Base-by-base conservation (phyloP, 2,329 filamentous ascomycete species). In the Sphaerostilbella broomeana region DNA sequence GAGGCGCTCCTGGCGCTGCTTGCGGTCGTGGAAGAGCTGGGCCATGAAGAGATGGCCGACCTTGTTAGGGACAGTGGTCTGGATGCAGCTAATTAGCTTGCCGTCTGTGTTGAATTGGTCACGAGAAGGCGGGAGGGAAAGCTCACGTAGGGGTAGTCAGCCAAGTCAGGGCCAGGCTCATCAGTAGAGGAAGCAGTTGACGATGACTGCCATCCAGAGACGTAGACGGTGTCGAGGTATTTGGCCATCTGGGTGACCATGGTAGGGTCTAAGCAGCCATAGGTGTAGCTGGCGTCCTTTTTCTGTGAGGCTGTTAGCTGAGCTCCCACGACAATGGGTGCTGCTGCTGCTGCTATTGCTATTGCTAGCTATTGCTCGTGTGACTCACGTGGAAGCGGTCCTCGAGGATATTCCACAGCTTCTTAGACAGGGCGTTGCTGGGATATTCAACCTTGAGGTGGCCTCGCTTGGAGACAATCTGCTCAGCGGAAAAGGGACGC, bases 201-300 rank as follows among this genome's bases (percentile, higher is more conserved):
- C 2, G 90, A 97, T 49, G 86, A 95, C 68, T 98, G 92, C 92
- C 92, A 98, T 49, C 92, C 92, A 39, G 92, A 97, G 47, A 98
- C 92, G 63, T 98, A 98, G 61, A 98, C 86, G 22, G 92, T 98
- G 60, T 98, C 92, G 47, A 98, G 75, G 64, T 94, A 97, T 68
- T 97, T 95, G 55, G 90, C 90, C 92, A 98, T 98, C 65, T 98
- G 92, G 19, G 92, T 97, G 61, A 98, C 77, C 86, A 95, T 95
- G 41, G 94, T 95, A 9, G 92, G 92, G 60, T 98, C 92, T 49
- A 98, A 74, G 68, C 92, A 97, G 57, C 92, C 92, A 60, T 95
- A 98, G 42, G 92, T 98, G 70, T 83, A 94, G 66, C 86, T 94
- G 33, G 86, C 86, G 57, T 92, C 84, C 55, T 79, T 79, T 58